A percentile compares a stretch with the other conserved stretches of the same genome.
These are phyloP conservation scores for Ganoderma leucocontextum DNA, from an alignment of 1,284 basidiomycete species.

Conservation along the genomic window DNA sequence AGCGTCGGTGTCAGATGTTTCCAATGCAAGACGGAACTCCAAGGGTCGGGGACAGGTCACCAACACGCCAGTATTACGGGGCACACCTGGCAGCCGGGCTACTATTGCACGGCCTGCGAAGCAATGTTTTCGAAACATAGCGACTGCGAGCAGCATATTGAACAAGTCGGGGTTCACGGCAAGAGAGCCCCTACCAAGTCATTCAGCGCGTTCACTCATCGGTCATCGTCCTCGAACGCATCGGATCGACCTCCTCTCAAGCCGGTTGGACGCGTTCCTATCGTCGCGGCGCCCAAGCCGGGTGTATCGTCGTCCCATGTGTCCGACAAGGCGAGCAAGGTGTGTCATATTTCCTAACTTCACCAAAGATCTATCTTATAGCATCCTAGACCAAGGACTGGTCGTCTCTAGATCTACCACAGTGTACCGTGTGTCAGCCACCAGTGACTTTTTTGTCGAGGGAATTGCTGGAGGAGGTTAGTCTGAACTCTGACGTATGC, in stretches of 20 bases:
- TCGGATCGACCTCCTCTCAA: background rate
- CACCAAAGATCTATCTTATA: background rate
- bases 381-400: background rate
- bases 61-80: background rate
- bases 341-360: background rate
- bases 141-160: conserved; percentile 11
- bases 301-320: background rate
- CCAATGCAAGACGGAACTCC: conserved; percentile 9
- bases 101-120: conserved; percentile 7
- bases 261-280: background rate
- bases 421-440: background rate
- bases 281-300: background rate
- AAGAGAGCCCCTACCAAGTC: background rate
- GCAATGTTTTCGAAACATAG: conserved; percentile 11
- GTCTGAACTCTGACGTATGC: background rate
- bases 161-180: background rate
- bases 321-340: background rate
- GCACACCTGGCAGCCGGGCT: conserved; percentile 12
- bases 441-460: background rate
- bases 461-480: background rate
- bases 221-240: background rate
- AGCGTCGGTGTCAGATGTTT: conserved; percentile 14
- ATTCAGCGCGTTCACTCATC: background rate
- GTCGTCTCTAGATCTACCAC: background rate
- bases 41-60: background rate